phyloP scores from a whole-genome alignment of 345 rosid species.

The Lumnitzera littorea region DNA sequence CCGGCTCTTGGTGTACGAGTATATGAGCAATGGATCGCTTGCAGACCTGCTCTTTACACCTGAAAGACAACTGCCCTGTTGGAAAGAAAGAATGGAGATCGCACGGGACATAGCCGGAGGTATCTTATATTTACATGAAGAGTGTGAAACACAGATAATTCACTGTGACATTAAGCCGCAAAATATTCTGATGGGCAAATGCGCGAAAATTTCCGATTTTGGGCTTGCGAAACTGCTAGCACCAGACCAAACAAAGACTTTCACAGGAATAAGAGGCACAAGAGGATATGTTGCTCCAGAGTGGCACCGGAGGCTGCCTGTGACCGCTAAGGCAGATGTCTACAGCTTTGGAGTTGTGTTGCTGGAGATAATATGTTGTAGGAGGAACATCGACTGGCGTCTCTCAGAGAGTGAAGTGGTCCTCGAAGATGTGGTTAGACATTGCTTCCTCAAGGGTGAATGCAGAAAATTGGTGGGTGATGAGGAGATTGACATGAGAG shows the following conservation, averaged over 20 bases:
- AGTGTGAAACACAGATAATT: slow-evolving; percentile 15
- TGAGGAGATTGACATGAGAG: no score
- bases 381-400: not conserved
- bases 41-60: not conserved
- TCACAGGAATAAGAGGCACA: slow-evolving; percentile 11
- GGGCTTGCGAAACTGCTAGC: slow-evolving; percentile 3
- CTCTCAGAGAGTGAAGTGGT: no score
- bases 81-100: slow-evolving; percentile 6
- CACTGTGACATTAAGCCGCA: slow-evolving; percentile 19
- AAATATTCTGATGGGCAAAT: slow-evolving; percentile 12
- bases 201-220: slow-evolving; percentile 13
- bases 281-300: slow-evolving; percentile 15
- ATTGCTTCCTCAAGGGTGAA: no score
- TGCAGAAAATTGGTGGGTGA: no score
- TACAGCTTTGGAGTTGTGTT: no score
- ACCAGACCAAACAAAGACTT: not conserved
- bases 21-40: no score
- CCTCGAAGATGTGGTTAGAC: no score
- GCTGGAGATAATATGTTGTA: slow-evolving; percentile 3
- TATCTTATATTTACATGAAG: slow-evolving; percentile 8
- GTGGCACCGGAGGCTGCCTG: slow-evolving; percentile 13
- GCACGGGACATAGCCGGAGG: slow-evolving; percentile 13
- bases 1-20: no score
- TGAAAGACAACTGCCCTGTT: not conserved
- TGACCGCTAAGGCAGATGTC: slow-evolving; percentile 12